Evolutionary conservation across 2,329 filamentous ascomycete species (phyloP).

Genomic region (Aspergillus amoenus): DNA sequence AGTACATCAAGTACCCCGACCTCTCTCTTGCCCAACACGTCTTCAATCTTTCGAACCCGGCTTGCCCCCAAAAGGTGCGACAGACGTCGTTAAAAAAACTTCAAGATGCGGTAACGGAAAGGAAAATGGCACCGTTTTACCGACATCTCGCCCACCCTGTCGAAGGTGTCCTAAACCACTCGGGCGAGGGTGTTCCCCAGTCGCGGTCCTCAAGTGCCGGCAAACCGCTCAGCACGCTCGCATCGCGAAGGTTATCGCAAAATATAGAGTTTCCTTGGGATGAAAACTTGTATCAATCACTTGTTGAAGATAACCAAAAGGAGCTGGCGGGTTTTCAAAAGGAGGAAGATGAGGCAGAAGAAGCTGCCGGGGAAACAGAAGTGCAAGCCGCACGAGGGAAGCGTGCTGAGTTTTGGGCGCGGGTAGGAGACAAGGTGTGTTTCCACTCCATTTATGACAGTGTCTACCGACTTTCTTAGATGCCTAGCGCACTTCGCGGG

Average conservation of each 20-base stretch:
- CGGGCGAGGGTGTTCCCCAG: slow-evolving; percentile 62
- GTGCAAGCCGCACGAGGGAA: slow-evolving; percentile 90
- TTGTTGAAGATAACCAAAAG: slow-evolving; percentile 74
- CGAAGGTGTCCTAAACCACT: slow-evolving; percentile 75
- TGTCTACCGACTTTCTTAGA: no score
- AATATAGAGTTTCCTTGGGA: slow-evolving; percentile 82
- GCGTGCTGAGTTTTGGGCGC: slow-evolving; percentile 92
- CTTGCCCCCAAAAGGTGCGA: slow-evolving; percentile 52
- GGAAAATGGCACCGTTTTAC: slow-evolving; percentile 68
- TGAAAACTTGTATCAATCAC: slow-evolving; percentile 75
- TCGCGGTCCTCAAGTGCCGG: slow-evolving; percentile 27
- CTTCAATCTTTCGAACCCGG: slow-evolving; percentile 65
- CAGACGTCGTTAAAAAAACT: slow-evolving; percentile 60
- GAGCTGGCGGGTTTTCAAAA: slow-evolving; percentile 76
- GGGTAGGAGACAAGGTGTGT: slow-evolving; percentile 88
- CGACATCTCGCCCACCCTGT: slow-evolving; percentile 64
- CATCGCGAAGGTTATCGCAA: slow-evolving; percentile 64
- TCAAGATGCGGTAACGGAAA: slow-evolving; percentile 62
- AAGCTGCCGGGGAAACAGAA: slow-evolving; percentile 95
- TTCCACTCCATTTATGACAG: not conserved
- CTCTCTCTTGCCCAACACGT: slow-evolving; percentile 66
- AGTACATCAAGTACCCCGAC: slow-evolving; percentile 64
- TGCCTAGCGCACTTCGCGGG: not conserved
- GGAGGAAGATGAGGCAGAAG: slow-evolving; percentile 88
- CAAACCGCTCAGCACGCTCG: slow-evolving; percentile 65